A percentile compares a stretch with the other conserved stretches of the same genome.
These are phyloP conservation scores for Yamadazyma sp. DNA, from an alignment of 1,139 yeast species.

Conservation along the genomic window DNA sequence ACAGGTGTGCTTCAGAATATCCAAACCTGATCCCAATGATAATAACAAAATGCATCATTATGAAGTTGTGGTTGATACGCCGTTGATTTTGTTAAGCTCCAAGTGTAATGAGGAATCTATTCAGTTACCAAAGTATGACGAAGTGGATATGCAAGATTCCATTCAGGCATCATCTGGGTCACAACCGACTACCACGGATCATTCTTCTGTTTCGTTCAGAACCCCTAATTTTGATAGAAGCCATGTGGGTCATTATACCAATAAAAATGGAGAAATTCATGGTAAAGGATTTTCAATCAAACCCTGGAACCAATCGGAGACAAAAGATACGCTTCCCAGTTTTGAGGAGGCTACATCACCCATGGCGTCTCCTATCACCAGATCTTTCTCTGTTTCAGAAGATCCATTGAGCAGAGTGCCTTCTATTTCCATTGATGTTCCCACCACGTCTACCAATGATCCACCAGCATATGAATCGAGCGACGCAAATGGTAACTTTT, in stretches of 20 bases:
- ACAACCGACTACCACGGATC: not conserved
- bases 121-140: slow-evolving; percentile 67
- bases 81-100: slow-evolving; percentile 69
- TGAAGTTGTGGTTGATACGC: slow-evolving; percentile 88
- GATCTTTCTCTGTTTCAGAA: slow-evolving; percentile 36
- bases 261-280: slow-evolving; percentile 13
- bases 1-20: slow-evolving; percentile 75
- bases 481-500: not conserved
- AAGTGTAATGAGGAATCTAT: slow-evolving; percentile 67
- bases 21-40: slow-evolving; percentile 61
- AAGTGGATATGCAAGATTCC: slow-evolving; percentile 16
- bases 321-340: slow-evolving; percentile 46
- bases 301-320: slow-evolving; percentile 21
- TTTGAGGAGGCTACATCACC: slow-evolving; percentile 57
- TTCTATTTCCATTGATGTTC: slow-evolving; percentile 31
- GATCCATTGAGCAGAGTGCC: slow-evolving; percentile 36
- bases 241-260: slow-evolving; percentile 2
- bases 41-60: slow-evolving; percentile 69
- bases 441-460: slow-evolving; percentile 16
- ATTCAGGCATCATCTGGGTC: slow-evolving; percentile 1
- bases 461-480: slow-evolving; percentile 28
- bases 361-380: slow-evolving; percentile 30
- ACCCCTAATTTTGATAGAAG: slow-evolving; percentile 33
- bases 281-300: slow-evolving; percentile 41
- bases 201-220: slow-evolving; percentile 24